A percentile compares a stretch with the other conserved stretches of the same genome.
Conservation (phyloP, 2,329 filamentous ascomycete species). For the Shiraia sp. region DNA sequence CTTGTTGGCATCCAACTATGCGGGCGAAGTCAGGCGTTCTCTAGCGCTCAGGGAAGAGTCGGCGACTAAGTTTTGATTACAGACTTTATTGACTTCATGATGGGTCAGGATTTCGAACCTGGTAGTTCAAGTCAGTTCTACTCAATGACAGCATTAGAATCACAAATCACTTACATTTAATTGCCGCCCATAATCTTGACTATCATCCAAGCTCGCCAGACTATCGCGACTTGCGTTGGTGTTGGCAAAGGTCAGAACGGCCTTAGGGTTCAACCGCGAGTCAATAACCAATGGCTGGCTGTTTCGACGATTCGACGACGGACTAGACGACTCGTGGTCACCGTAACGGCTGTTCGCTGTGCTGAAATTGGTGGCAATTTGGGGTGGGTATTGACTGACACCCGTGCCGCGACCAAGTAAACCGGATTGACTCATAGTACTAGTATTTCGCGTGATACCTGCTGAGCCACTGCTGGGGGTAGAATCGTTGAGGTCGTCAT, state of each 20-base stretch:
- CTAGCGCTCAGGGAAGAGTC: conserved; percentile 3
- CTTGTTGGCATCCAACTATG: conserved; percentile 21
- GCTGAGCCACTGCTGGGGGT: conserved; percentile 18
- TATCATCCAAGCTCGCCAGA: conserved; percentile 52
- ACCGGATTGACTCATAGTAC: conserved; percentile 54
- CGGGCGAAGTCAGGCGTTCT: conserved; percentile 10
- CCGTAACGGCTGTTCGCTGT: conserved; percentile 35
- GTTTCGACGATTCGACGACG: conserved; percentile 41
- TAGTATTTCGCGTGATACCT: conserved; percentile 48
- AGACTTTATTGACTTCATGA: too few relatives aligned
- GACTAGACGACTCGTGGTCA: conserved; percentile 37
- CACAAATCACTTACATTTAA: too few relatives aligned
- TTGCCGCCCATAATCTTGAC: conserved; percentile 53
- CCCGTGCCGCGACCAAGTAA: conserved; percentile 41
- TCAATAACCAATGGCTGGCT: conserved; percentile 53
- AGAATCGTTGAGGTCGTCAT: conserved; percentile 18
- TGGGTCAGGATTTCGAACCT: conserved; percentile 7
- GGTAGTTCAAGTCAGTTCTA: too few relatives aligned
- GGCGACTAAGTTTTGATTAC: neutral
- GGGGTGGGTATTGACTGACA: conserved; percentile 22
- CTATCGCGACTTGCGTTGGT: conserved; percentile 51
- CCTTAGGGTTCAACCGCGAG: conserved; percentile 53
- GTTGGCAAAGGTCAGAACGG: conserved; percentile 49
- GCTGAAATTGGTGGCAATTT: conserved; percentile 31
- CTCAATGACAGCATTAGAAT: too few relatives aligned